Evolutionary conservation across 768 basidiomycete species (phyloP).

Genomic region (Phallus indusiatus): DNA sequence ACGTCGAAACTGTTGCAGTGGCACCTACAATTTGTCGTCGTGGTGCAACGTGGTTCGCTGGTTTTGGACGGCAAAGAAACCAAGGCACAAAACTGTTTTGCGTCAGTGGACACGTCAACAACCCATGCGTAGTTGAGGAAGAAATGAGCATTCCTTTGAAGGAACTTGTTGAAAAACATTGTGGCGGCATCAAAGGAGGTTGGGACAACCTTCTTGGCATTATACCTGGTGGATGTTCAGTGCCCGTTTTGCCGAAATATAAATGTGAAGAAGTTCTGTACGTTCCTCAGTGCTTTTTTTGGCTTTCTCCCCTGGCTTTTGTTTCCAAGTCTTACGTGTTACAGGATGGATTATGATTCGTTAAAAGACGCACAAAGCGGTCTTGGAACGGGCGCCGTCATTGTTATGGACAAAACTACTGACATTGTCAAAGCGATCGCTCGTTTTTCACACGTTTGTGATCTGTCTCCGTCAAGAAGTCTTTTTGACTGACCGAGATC

Average conservation of each 20-base stretch:
- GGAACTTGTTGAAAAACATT: conserved; percentile 94
- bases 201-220: conserved; percentile 98
- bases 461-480: neutral
- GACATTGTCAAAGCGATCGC: conserved; percentile 93
- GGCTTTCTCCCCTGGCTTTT: neutral
- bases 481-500: neutral
- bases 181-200: conserved; percentile 87
- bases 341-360: conserved; percentile 93
- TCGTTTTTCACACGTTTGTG: conserved; percentile 68
- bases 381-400: conserved; percentile 95
- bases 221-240: conserved; percentile 90
- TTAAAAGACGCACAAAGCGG: conserved; percentile 94
- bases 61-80: conserved; percentile 87
- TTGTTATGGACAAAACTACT: conserved; percentile 98
- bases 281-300: conserved; percentile 26
- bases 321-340: neutral
- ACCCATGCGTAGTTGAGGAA: conserved; percentile 95
- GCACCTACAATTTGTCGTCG: conserved; percentile 94
- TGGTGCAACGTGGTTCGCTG: conserved; percentile 83
- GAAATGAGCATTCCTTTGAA: conserved; percentile 97
- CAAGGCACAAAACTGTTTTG: conserved; percentile 97
- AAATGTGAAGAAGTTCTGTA: conserved; percentile 82
- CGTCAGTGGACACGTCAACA: conserved; percentile 95
- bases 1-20: conserved; percentile 97
- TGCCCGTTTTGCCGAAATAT: conserved; percentile 81